Evolutionary conservation across 1,139 yeast species (phyloP).

Genomic region (Meyerozyma athensensis): DNA sequence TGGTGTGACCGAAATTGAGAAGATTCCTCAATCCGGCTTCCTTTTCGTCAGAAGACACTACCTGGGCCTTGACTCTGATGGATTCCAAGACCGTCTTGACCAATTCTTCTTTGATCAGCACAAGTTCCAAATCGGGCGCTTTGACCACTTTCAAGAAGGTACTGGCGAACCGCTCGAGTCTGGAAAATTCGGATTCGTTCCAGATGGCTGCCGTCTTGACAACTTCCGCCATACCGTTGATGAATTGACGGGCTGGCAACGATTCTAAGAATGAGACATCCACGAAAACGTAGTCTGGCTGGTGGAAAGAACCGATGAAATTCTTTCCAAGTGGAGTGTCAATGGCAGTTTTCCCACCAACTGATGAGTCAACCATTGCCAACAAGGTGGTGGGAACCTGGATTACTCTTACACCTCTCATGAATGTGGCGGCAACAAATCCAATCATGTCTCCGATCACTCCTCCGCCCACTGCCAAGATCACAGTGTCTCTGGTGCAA

Average conservation of each 20-base stretch:
- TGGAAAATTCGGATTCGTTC: conserved; percentile 82
- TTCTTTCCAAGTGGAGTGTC: conserved; percentile 98
- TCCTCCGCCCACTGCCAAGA: conserved; percentile 97
- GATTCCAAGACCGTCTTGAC: conserved; percentile 81
- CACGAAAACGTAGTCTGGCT: conserved; percentile 82
- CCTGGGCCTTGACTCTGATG: conserved; percentile 86
- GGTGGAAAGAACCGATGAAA: conserved; percentile 97
- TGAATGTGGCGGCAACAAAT: conserved; percentile 95
- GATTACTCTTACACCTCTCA: conserved; percentile 95
- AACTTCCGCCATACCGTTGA: conserved; percentile 98
- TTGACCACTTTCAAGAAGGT: conserved; percentile 59
- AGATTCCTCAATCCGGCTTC: conserved; percentile 92
- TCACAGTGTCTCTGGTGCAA: conserved; percentile 94
- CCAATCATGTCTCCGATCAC: conserved; percentile 99
- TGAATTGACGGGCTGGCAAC: conserved; percentile 87
- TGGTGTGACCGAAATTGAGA: conserved; percentile 93
- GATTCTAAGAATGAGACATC: conserved; percentile 87
- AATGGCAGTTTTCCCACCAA: conserved; percentile 98
- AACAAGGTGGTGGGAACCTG: conserved; percentile 92
- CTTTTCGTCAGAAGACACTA: conserved; percentile 91
- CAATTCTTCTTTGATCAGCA: conserved; percentile 66
- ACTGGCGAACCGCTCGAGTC: conserved; percentile 75
- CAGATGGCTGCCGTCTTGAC: conserved; percentile 98
- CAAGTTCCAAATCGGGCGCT: conserved; percentile 46
- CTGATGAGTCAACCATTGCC: conserved; percentile 97